A percentile compares a stretch with the other conserved stretches of the same genome.
Evolutionary conservation across 192 early-diverging fungal genomes (phyloP).

Genomic region (Coemansia sp.): DNA sequence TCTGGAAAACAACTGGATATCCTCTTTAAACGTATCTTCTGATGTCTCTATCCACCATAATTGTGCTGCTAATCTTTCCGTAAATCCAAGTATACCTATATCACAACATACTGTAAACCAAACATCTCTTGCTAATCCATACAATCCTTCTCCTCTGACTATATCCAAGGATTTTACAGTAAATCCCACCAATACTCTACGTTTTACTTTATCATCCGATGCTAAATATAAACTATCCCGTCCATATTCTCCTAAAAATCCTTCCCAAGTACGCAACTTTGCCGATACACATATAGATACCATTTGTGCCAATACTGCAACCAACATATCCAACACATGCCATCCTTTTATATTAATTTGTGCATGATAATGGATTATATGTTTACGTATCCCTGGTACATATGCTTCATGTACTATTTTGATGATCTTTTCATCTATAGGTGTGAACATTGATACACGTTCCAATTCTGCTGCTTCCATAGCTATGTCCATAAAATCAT

Average conservation of each 20-base stretch:
- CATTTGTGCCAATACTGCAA: conserved; percentile 15
- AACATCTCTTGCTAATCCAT: conserved; percentile 25
- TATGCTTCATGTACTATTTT: conserved; percentile 24
- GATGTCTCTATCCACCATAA: conserved; percentile 22
- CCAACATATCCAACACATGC: conserved; percentile 12
- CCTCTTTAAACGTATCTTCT: too few species aligned
- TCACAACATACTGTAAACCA: conserved; percentile 44
- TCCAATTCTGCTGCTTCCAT: conserved; percentile 35
- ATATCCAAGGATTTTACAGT: conserved; percentile 9
- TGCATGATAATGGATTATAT: conserved; percentile 13
- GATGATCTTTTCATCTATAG: conserved; percentile 7
- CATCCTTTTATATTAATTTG: neutral
- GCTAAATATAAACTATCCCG: conserved; percentile 39
- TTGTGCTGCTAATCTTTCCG: conserved; percentile 25
- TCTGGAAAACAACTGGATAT: too few species aligned
- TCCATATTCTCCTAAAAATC: conserved; percentile 47
- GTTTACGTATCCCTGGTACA: conserved; percentile 27
- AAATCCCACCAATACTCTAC: conserved; percentile 36
- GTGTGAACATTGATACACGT: conserved; percentile 14
- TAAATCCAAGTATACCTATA: conserved; percentile 14
- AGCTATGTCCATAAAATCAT: conserved; percentile 26
- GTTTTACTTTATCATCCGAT: conserved; percentile 15
- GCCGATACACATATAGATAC: conserved; percentile 34
- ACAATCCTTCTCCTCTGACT: conserved; percentile 4
- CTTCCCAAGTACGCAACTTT: conserved; percentile 43